Evolutionary conservation across 2,329 filamentous ascomycete species (phyloP).

Genomic region (Aspergillus felis): DNA sequence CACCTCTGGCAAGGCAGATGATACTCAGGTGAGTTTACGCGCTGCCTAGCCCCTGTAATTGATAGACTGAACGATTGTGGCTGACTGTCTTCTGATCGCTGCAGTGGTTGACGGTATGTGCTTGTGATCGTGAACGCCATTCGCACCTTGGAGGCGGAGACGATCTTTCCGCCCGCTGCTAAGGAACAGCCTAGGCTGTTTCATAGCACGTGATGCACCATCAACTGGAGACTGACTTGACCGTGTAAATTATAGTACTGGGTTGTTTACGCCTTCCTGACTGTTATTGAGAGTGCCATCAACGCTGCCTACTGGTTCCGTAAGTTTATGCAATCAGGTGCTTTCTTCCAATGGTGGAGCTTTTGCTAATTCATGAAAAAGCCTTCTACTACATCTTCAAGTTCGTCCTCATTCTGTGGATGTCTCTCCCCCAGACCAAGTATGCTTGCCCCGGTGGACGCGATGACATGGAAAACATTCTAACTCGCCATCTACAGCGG

Average conservation of each 20-base stretch:
- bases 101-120: conserved; percentile 59
- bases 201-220: conserved; percentile 22
- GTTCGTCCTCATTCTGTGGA: conserved; percentile 95
- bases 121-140: conserved; percentile 12
- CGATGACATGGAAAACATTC: neutral
- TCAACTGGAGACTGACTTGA: conserved; percentile 14
- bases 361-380: conserved; percentile 26
- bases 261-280: conserved; percentile 64
- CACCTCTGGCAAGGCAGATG: conserved; percentile 56
- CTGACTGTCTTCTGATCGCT: conserved; percentile 9
- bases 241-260: conserved; percentile 52
- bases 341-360: neutral
- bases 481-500: conserved; percentile 56
- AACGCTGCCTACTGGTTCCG: conserved; percentile 68
- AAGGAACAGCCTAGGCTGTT: conserved; percentile 11
- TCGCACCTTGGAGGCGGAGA: neutral
- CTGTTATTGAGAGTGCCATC: conserved; percentile 62
- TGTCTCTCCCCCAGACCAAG: conserved; percentile 90
- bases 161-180: conserved; percentile 3
- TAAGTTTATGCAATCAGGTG: conserved; percentile 28
- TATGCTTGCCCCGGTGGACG: conserved; percentile 48
- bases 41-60: neutral
- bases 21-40: conserved; percentile 55
- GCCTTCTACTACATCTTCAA: conserved; percentile 99
- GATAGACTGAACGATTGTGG: neutral